Base-by-base conservation (phyloP, 2,329 filamentous ascomycete genomes). In the Cadophora luteo-olivacea region DNA sequence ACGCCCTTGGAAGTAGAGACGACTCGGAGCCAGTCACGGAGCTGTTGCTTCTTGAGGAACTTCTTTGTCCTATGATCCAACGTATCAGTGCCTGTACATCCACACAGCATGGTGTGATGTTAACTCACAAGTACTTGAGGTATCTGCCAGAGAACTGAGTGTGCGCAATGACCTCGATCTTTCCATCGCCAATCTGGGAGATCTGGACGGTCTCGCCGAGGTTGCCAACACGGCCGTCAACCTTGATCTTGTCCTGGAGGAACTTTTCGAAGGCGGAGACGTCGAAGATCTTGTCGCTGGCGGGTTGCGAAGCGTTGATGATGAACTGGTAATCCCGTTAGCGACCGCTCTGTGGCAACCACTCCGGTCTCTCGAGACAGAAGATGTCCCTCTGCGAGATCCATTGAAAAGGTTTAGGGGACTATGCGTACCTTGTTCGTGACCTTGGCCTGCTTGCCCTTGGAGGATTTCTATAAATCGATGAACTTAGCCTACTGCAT, bases 31-130 rank as follows among this genome's bases (percentile, higher is more conserved):
- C 96, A 99, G 89, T 99, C 96, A 87, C 96, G 93, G 83, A 99
- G 93, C 90, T 98, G 95, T 89, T 97, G 93, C 93, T 99, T 99
- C 94, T 99, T 99, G 85, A 99, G 92, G 92, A 97, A 99, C 90
- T 99, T 99, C 93, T 99, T 99, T 84, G 96, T 99, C 83, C 93
- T 97, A 76, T 61, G 71, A 16, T 25, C 54, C 14, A 22, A 11
- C 11, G 33, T 48, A 74, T 80, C 67, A 80, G 77, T 58, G 66
- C 58, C 14, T 6, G 22, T 66, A 14, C 25, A 38, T 55, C 25
- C 12, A 24, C 25, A 24, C 24, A 22, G 1, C 22, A 36, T 33
- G 49, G n/a, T 45, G 61, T 63, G 24, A 25, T 5, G 52, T 25
- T 33, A 68, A 87, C 93, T 77, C 87, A 97, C 93, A 99, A 87